phyloP scores from a whole-genome alignment of 2,329 filamentous ascomycete genomes.

The Diaporthe vaccinii region DNA sequence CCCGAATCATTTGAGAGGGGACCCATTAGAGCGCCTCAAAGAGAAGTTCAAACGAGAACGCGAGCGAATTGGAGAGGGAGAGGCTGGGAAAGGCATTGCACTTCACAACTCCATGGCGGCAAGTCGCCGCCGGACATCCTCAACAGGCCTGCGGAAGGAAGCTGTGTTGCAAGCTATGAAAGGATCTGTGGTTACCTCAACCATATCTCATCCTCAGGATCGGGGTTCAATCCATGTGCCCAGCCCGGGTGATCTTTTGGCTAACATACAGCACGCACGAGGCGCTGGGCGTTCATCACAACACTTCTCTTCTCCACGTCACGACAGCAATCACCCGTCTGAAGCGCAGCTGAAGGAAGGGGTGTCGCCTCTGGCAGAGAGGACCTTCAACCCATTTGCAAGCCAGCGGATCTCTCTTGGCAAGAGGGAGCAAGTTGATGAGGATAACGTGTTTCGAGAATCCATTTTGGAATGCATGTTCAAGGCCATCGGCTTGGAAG shows the following conservation, averaged over 20 bases:
- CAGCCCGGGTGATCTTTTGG: constrained; percentile 83
- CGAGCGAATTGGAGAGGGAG: constrained; percentile 84
- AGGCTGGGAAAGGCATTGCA: constrained; percentile 92
- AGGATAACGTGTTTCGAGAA: constrained; percentile 89
- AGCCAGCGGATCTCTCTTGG: constrained; percentile 69
- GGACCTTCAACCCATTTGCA: constrained; percentile 70
- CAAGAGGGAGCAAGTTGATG: constrained; percentile 85
- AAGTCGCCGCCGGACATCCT: constrained; percentile 73
- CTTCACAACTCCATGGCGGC: constrained; percentile 83
- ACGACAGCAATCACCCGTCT: constrained; percentile 46
- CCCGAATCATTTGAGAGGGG: constrained; percentile 89
- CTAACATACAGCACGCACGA: constrained; percentile 80
- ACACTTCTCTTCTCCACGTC: constrained; percentile 48
- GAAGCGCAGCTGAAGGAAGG: constrained; percentile 53
- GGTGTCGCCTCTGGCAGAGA: constrained; percentile 62
- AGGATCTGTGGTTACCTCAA: constrained; percentile 59
- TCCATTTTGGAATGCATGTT: constrained; percentile 97
- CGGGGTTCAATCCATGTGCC: constrained; percentile 62
- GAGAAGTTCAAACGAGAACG: constrained; percentile 91
- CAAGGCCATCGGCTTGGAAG: constrained; percentile 88
- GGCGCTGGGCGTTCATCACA: constrained; percentile 63
- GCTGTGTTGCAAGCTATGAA: constrained; percentile 78
- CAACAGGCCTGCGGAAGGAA: constrained; percentile 82
- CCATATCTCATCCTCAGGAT: constrained; percentile 57
- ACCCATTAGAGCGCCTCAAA: constrained; percentile 86